A percentile compares a stretch with the other conserved stretches of the same genome.
Evolutionary conservation across 768 basidiomycete genomes (phyloP).

Genomic region (Dacryopinax spathularia): DNA sequence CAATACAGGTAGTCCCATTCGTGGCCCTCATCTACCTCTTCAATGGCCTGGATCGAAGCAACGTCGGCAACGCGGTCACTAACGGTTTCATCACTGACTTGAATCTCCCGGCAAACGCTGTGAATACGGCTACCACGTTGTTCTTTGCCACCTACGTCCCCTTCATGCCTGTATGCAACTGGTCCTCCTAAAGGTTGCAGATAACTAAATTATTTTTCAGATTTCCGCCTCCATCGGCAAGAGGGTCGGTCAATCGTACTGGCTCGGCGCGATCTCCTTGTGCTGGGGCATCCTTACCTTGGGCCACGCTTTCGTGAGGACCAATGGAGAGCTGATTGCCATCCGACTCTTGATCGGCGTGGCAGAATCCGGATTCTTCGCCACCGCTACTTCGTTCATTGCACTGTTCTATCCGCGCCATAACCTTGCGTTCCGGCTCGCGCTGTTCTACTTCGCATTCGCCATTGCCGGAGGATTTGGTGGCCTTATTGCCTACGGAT

Average conservation of each 20-base stretch:
- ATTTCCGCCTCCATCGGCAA: not conserved
- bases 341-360: not conserved
- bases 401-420: not conserved
- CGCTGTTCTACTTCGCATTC: not conserved
- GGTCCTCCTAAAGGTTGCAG: not conserved
- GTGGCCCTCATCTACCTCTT: constrained; percentile 10
- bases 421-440: not conserved
- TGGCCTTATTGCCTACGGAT: not conserved
- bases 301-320: not conserved
- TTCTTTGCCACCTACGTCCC: constrained; percentile 12
- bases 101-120: constrained; percentile 11
- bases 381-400: not conserved
- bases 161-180: not conserved
- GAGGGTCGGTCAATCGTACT: not conserved
- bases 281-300: constrained; percentile 1
- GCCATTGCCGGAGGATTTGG: not conserved
- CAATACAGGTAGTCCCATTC: constrained; percentile 6
- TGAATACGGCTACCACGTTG: constrained; percentile 10
- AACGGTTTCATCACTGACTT: constrained; percentile 9
- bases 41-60: constrained; percentile 10
- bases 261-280: not conserved
- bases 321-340: not conserved
- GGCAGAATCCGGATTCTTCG: not conserved
- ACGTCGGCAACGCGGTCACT: constrained; percentile 12
- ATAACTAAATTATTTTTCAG: not conserved